Evolutionary conservation across 257 asterid genomes (phyloP).

Genomic region (Salvia splendens): DNA sequence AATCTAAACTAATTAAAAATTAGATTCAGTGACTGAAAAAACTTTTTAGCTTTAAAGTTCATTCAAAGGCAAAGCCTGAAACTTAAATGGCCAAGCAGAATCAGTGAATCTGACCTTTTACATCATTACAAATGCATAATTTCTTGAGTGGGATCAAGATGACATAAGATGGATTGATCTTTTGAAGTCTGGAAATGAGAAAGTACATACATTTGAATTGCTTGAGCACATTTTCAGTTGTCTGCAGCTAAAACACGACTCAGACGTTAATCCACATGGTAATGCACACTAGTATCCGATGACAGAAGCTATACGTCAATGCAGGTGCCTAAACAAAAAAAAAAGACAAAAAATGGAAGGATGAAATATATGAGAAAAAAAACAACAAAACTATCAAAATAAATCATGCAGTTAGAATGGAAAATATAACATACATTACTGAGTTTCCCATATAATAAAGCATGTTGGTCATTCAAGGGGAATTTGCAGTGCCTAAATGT

Average conservation of each 20-base stretch:
- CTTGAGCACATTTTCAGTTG: background rate
- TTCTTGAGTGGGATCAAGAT: background rate
- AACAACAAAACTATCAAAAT: constrained; percentile 15
- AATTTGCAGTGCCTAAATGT: background rate
- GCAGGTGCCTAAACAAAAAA: constrained; percentile 30
- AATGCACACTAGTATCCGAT: constrained; percentile 14
- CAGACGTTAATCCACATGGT: constrained; percentile 16
- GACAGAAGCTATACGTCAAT: constrained; percentile 25
- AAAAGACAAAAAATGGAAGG: background rate
- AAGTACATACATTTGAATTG: constrained; percentile 7
- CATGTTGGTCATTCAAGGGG: background rate
- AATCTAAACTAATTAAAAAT: background rate
- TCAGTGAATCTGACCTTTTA: background rate
- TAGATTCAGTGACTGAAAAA: background rate
- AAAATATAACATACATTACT: background rate
- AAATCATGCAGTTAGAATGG: constrained; percentile 1
- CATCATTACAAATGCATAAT: background rate
- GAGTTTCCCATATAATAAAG: background rate
- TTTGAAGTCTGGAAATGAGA: background rate
- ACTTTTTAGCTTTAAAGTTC: background rate
- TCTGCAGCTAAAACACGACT: constrained; percentile 4
- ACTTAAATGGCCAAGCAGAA: constrained; percentile 7
- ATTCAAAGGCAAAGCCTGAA: background rate
- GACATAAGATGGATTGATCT: background rate
- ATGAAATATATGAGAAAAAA: background rate